These are phyloP conservation scores for Otatea glauca DNA, from an alignment of 176 grass and related monocot genomes.

Conservation along the genomic window DNA sequence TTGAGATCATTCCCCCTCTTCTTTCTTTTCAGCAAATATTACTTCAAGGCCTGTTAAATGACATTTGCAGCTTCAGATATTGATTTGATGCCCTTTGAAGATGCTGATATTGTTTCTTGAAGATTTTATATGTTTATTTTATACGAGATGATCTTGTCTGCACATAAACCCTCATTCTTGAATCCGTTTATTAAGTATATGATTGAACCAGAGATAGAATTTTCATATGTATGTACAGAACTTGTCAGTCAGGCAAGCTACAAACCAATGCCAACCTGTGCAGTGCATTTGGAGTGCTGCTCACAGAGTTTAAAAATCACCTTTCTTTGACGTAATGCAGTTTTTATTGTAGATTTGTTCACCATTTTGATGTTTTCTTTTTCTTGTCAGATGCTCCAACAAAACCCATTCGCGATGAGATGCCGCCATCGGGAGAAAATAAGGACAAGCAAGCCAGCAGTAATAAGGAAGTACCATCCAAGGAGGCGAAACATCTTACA, in stretches of 20 bases:
- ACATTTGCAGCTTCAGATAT: not conserved
- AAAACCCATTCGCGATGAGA: not conserved
- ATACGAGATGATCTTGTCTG: not conserved
- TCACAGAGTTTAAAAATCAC: not conserved
- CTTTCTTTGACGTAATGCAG: not conserved
- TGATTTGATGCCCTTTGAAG: not conserved
- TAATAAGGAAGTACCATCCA: constrained; percentile 41
- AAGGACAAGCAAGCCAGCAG: constrained; percentile 32
- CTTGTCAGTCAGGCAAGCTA: constrained; percentile 3
- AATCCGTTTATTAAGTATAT: not conserved
- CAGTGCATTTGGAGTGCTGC: not conserved
- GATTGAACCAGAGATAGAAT: not conserved
- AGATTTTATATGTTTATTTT: not conserved
- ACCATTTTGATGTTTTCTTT: not conserved
- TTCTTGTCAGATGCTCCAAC: constrained; percentile 46
- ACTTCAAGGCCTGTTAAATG: not conserved
- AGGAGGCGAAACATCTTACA: constrained; percentile 75
- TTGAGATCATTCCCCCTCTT: not conserved
- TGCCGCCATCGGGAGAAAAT: not conserved
- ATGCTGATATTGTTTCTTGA: not conserved
- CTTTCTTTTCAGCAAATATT: constrained; percentile 28
- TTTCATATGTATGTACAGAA: constrained; percentile 4
- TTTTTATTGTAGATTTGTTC: not conserved
- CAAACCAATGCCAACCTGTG: constrained; percentile 19
- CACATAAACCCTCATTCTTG: not conserved